Base-by-base conservation (phyloP, 208 protist genomes). In the Crithidia thermophila region DNA sequence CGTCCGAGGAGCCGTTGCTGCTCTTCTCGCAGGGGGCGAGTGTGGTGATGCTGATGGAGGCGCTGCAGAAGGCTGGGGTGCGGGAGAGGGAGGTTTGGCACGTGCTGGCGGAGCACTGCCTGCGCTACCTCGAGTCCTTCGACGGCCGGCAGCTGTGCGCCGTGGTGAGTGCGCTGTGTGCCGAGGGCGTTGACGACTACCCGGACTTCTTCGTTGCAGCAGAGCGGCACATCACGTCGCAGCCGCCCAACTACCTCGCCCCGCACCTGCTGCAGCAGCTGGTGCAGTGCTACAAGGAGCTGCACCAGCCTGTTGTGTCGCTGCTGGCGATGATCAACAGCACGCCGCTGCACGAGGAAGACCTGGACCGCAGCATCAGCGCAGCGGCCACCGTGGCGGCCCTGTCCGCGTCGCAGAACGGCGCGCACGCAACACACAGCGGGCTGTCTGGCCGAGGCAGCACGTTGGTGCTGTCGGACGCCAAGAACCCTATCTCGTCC, bases 141-240 rank as follows among this genome's bases (percentile, higher is more conserved):
- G 80, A 80, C 37, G 88, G 83, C 13, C 57, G 66, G 51, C 79
- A 96, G 52, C 76, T 94, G 27, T 77, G 85, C 51, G 70, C 67
- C 33, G 62, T 94, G 6, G 75, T 93, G 39, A 75, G 79, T 23
- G 68, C 80, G 7, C 71, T 96, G 13, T 82, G 84, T 52, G 64
- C 65, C 2, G 58, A 88, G 62, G 68, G 74, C 13, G 60, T 93
- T 7, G 46, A 64, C 42, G 75, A 88, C 52, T 91, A 89, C 69
- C 83, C 81, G 4, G 84, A 92, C 43, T 92, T 95, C 67, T 95
- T 88, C 71, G 69, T 84, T 4, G 87, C 85, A 13, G 81, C 76
- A 30, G 81, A 91, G 72, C 61, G 80, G 4, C 75, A 93, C 75
- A 80, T 95, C 55, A 74, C 65, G n/a, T 47, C 63, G 33, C 75